Percentiles rank a stretch among this genome's conserved stretches.
These are phyloP conservation scores for Leptographium galeiforme DNA, from an alignment of 2,329 filamentous ascomycete genomes.

Conservation along the genomic window DNA sequence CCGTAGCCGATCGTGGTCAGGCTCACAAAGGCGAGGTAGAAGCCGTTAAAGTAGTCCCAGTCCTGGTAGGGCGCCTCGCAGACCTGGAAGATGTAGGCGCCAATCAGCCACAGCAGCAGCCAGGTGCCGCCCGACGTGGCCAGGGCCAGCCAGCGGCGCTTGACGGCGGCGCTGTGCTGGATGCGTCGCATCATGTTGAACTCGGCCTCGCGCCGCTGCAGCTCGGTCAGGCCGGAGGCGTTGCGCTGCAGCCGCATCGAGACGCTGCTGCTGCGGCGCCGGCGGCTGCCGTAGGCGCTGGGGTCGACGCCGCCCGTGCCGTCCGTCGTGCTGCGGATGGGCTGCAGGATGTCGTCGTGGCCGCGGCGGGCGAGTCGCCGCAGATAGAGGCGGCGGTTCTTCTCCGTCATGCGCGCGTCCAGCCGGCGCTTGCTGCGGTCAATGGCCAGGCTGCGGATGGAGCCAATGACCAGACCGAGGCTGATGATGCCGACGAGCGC, in stretches of 20 bases:
- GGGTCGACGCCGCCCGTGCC: conserved; percentile 3
- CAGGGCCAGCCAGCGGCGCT: conserved; percentile 64
- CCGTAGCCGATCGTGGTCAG: conserved; percentile 83
- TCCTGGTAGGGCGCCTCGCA: conserved; percentile 38
- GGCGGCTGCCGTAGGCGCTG: background rate
- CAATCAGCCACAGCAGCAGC: conserved; percentile 64
- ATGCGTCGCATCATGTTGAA: conserved; percentile 75
- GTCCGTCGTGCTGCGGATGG: conserved; percentile 20
- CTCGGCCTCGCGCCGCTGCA: conserved; percentile 51
- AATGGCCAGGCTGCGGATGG: conserved; percentile 40
- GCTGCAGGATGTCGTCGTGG: conserved; percentile 33
- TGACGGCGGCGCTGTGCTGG: conserved; percentile 48
- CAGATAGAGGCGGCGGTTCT: conserved; percentile 37
- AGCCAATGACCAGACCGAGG: conserved; percentile 31
- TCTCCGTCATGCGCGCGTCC: conserved; percentile 45
- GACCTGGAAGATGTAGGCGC: conserved; percentile 57
- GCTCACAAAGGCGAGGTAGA: conserved; percentile 79
- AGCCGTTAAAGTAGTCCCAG: conserved; percentile 64
- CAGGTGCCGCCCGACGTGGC: conserved; percentile 55
- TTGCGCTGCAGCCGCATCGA: background rate
- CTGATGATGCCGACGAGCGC: conserved; percentile 69
- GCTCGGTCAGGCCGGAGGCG: conserved; percentile 26
- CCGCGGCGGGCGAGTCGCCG: conserved; percentile 30
- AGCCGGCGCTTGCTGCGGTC: conserved; percentile 42
- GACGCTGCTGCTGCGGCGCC: background rate